phyloP scores from a whole-genome alignment of 768 basidiomycete species.

The Crucibulum laeve region DNA sequence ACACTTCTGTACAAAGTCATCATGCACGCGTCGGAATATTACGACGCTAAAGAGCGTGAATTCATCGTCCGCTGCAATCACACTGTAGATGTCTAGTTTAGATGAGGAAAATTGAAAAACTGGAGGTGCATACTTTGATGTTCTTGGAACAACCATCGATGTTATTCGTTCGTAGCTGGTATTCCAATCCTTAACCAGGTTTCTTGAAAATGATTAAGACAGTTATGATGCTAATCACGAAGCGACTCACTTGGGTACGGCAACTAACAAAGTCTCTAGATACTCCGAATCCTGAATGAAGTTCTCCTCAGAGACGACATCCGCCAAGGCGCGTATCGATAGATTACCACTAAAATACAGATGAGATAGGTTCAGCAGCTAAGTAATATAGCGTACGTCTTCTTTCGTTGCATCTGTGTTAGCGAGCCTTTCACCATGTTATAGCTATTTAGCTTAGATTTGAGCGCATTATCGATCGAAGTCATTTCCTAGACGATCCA shows the following conservation, averaged over 20 bases:
- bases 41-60: conserved; percentile 83
- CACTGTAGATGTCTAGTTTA: conserved; percentile 32
- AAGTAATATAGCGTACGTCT: conserved; percentile 50
- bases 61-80: conserved; percentile 83
- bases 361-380: background rate
- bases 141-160: conserved; percentile 90
- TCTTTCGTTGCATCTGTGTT: conserved; percentile 90
- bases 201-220: conserved; percentile 43
- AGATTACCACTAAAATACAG: conserved; percentile 73
- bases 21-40: conserved; percentile 86
- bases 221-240: conserved; percentile 11
- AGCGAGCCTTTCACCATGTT: conserved; percentile 92
- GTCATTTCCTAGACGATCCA: conserved; percentile 70
- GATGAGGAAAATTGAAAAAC: conserved; percentile 5
- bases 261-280: conserved; percentile 87
- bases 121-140: conserved; percentile 60
- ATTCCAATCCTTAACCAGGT: conserved; percentile 82
- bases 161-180: conserved; percentile 83
- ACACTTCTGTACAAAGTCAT: conserved; percentile 91
- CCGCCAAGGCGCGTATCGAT: conserved; percentile 83
- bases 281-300: conserved; percentile 90
- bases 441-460: conserved; percentile 86
- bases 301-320: conserved; percentile 78
- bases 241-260: conserved; percentile 82
- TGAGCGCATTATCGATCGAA: conserved; percentile 93